Evolutionary conservation across 164 flowering plant genomes (phyloP).

Genomic region (Buxus sempervirens): DNA sequence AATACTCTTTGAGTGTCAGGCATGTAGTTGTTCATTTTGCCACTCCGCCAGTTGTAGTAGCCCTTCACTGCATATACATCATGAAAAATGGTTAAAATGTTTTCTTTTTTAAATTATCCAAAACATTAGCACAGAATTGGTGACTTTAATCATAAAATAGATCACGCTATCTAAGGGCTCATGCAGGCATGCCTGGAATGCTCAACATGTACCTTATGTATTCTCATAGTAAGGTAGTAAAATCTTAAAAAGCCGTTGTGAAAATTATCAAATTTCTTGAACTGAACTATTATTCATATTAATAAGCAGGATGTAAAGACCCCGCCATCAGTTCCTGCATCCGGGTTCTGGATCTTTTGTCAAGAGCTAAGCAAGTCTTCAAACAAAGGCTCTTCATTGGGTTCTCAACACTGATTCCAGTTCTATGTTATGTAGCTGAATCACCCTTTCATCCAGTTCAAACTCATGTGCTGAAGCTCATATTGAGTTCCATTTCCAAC

Average conservation of each 20-base stretch:
- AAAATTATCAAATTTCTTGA: neutral
- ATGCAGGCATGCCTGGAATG: too few species aligned
- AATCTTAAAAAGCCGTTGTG: neutral
- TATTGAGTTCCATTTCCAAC: conserved; percentile 48
- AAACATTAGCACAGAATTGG: too few species aligned
- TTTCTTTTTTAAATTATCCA: too few species aligned
- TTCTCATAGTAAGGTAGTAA: neutral
- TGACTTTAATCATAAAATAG: too few species aligned
- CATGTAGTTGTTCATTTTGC: too few species aligned
- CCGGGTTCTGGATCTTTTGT: conserved; percentile 64
- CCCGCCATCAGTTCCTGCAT: conserved; percentile 61
- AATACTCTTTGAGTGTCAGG: too few species aligned
- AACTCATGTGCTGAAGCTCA: conserved; percentile 57
- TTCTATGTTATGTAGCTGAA: conserved; percentile 60
- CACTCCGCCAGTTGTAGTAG: too few species aligned
- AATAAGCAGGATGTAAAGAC: conserved; percentile 61
- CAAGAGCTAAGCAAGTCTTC: conserved; percentile 62
- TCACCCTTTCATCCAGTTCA: conserved; percentile 88
- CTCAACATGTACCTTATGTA: neutral
- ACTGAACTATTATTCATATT: neutral
- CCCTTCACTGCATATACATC: too few species aligned
- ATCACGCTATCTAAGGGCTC: too few species aligned
- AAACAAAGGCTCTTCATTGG: conserved; percentile 75
- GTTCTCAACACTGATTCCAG: conserved; percentile 69
- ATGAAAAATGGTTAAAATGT: too few species aligned